These are phyloP conservation scores for Thielaviopsis musarum DNA, from an alignment of 2,329 filamentous ascomycete genomes.

Conservation along the genomic window DNA sequence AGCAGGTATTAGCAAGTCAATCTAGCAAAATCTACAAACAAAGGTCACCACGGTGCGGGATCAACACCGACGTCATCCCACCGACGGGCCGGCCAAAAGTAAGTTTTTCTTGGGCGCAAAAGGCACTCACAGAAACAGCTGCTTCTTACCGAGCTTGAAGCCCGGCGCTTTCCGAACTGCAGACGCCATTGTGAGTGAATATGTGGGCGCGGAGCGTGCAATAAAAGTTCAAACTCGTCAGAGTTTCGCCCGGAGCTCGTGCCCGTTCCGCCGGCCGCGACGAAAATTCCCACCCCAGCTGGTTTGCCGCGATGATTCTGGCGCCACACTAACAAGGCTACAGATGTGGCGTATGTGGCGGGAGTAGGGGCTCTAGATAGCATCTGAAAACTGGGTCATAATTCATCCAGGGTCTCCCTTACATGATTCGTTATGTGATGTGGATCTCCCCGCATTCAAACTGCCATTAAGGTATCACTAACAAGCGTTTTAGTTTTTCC, in stretches of 20 bases:
- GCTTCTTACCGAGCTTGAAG: conserved; percentile 34
- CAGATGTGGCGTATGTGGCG: not conserved
- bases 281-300: conserved; percentile 4
- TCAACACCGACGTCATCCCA: not conserved
- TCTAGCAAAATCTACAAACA: not conserved
- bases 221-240: not conserved
- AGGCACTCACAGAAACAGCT: conserved; percentile 36
- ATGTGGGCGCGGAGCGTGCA: not conserved
- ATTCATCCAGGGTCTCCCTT: too few species aligned
- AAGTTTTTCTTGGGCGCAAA: not conserved
- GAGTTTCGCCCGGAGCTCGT: not conserved
- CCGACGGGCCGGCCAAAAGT: not conserved
- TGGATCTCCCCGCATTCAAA: not conserved
- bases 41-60: too few species aligned
- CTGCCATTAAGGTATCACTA: not conserved
- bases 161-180: conserved; percentile 24
- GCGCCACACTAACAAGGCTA: conserved; percentile 3
- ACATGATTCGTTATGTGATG: too few species aligned
- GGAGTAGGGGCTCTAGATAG: not conserved
- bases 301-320: not conserved
- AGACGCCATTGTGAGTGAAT: conserved; percentile 22
- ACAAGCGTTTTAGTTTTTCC: not conserved
- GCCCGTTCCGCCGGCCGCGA: not conserved
- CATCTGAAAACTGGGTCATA: not conserved
- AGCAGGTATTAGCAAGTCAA: not conserved